Evolutionary conservation across 352 stramenopile genomes (phyloP), one percentile per base, ranked within the genome.

Genomic region (Phytopythium sindhum): DNA sequence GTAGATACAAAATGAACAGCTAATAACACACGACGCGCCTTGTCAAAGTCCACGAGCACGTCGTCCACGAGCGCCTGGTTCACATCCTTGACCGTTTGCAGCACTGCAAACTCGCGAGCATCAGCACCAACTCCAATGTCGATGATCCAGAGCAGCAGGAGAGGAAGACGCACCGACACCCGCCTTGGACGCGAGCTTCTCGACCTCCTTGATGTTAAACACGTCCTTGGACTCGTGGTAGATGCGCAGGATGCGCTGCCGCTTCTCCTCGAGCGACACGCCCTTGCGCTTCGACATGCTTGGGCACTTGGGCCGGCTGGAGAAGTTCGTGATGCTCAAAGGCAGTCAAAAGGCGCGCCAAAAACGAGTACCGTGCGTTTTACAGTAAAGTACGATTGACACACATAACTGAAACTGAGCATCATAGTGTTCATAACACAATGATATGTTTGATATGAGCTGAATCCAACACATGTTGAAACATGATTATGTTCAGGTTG

Each of bases 81-180:
- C 57, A 95, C 86, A 47, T 95, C 86, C 66, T 93, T 95, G 65
- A 95, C 83, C 9, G 84, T 95, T 75, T 95, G 86, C n/a, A 93
- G 66, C 57, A 95, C 86, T 93, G 53, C 19, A 55, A 47, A 23
- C 15, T 10, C 2, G 10, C 52, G 10, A 10, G 4, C 19, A 44
- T 28, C 35, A 62, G 50, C 15, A 14, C 26, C 50, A 9, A 23
- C 5, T 23, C 26, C 64, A 19, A 8, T 35, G 31, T 57, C 39
- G 56, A 55, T 24, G 10, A 61, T 14, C 14, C 12, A 19, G 1
- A 52, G 26, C 11, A 51, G 21, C 51, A 21, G 11, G 33, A 57
- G 10, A 15, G 21, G 12, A 9, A 15, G 14, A 54, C 78, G 48
- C 64, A 93, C 85, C 85, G 42, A 95, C 84, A 29, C 86, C 86